These are phyloP conservation scores for Beta macrorhiza DNA, from an alignment of 179 eudicot species.

Conservation along the genomic window DNA sequence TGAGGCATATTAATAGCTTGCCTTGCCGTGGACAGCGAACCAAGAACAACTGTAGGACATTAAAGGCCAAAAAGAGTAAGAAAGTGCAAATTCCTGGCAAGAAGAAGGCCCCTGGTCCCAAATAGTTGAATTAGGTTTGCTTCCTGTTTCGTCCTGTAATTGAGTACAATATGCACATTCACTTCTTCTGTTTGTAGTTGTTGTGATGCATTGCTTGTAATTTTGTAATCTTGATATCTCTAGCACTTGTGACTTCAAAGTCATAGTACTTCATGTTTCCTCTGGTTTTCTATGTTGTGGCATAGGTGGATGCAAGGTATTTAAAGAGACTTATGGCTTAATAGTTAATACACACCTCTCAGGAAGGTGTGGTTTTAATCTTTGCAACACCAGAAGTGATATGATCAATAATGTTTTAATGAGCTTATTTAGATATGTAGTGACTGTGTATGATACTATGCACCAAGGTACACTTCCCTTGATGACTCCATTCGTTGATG, in stretches of 20 bases:
- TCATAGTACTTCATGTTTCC: not conserved
- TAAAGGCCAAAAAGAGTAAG: slow-evolving; percentile 60
- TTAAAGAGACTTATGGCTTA: no score
- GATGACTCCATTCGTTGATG: not conserved
- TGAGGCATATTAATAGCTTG: slow-evolving; percentile 75
- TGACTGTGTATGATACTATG: no score
- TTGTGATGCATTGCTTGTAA: slow-evolving; percentile 7
- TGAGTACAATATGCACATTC: not conserved
- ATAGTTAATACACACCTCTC: not conserved
- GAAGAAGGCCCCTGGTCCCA: slow-evolving; percentile 70
- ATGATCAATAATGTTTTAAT: not conserved
- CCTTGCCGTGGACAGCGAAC: slow-evolving; percentile 95
- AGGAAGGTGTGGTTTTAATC: not conserved
- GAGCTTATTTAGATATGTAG: no score
- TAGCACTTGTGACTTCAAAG: not conserved
- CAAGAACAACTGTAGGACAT: slow-evolving; percentile 83
- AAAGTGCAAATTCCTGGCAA: slow-evolving; percentile 73
- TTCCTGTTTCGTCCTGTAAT: slow-evolving; percentile 1
- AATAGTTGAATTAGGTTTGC: slow-evolving; percentile 15
- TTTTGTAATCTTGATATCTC: not conserved
- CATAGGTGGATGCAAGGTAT: no score
- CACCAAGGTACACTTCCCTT: not conserved
- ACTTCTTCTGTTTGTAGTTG: slow-evolving; percentile 7
- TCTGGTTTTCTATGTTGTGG: not conserved
- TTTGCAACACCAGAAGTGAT: not conserved